Percentiles rank a stretch among this genome's conserved stretches.
These are phyloP conservation scores for Nitzschia inconspicua DNA, from an alignment of 108 stramenopile species.

Conservation along the genomic window DNA sequence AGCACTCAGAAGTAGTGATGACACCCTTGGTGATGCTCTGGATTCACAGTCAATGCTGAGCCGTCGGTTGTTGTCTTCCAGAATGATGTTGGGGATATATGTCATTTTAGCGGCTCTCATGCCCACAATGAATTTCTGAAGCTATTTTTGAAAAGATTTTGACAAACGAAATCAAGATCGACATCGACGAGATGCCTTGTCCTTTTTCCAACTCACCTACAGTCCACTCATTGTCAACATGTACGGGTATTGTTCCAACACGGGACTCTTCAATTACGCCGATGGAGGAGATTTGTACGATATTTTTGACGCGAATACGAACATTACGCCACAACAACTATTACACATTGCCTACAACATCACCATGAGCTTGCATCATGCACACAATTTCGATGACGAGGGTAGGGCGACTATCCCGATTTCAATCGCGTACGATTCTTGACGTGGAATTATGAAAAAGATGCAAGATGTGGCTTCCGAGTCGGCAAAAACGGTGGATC, in stretches of 20 bases:
- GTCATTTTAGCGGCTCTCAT: slow-evolving; percentile 2
- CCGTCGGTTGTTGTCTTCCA: too few species aligned
- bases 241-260: slow-evolving; percentile 61
- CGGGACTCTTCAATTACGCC: slow-evolving; percentile 69
- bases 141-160: slow-evolving; percentile 14
- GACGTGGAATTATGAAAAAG: slow-evolving; percentile 15
- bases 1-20: too few species aligned
- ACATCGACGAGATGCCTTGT: neutral
- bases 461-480: slow-evolving; percentile 43
- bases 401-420: slow-evolving; percentile 60
- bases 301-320: slow-evolving; percentile 25
- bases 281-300: slow-evolving; percentile 51
- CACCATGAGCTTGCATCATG: slow-evolving; percentile 49
- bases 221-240: slow-evolving; percentile 64
- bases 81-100: slow-evolving; percentile 1
- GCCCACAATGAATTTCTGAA: slow-evolving; percentile 15
- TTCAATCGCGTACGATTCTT: slow-evolving; percentile 76
- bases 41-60: too few species aligned
- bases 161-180: slow-evolving; percentile 14
- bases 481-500: slow-evolving; percentile 57
- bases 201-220: slow-evolving; percentile 26
- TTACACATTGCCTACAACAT: slow-evolving; percentile 65
- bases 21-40: too few species aligned
- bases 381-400: slow-evolving; percentile 56
- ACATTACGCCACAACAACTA: slow-evolving; percentile 30